A percentile compares a stretch with the other conserved stretches of the same genome.
These are phyloP conservation scores for Starmerella lactis-condensi DNA, from an alignment of 805 yeast genomes.

Conservation along the genomic window DNA sequence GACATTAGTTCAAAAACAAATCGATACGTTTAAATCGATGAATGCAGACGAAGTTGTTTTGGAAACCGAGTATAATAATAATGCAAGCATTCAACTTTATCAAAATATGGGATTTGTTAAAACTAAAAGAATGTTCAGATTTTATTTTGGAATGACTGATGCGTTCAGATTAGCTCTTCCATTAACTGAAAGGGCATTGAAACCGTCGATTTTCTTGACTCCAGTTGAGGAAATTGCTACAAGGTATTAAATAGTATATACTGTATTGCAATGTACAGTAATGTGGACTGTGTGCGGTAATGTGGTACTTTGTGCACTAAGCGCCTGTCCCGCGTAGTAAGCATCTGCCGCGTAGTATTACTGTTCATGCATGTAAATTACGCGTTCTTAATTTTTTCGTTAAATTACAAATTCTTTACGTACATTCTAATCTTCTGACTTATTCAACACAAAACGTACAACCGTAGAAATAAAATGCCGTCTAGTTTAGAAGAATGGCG, in stretches of 20 bases:
- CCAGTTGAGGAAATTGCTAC: slow-evolving; percentile 1
- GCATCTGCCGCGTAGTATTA: too few species aligned
- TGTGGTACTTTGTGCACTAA: too few species aligned
- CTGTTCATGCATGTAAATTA: too few species aligned
- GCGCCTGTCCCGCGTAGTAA: too few species aligned
- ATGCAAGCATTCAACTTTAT: slow-evolving; percentile 48
- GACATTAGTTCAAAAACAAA: slow-evolving; percentile 40
- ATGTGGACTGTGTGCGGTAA: background rate
- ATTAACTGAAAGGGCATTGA: slow-evolving; percentile 38
- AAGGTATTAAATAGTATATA: too few species aligned
- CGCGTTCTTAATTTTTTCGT: too few species aligned
- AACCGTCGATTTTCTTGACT: slow-evolving; percentile 18
- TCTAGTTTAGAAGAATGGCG: slow-evolving; percentile 12
- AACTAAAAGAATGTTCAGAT: slow-evolving; percentile 59
- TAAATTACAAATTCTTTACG: too few species aligned
- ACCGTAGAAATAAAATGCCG: too few species aligned
- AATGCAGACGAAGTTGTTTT: slow-evolving; percentile 78
- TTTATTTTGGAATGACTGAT: slow-evolving; percentile 82
- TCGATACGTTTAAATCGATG: slow-evolving; percentile 43
- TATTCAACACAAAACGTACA: too few species aligned
- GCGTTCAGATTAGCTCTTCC: slow-evolving; percentile 80
- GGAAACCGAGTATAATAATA: slow-evolving; percentile 77
- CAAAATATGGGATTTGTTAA: slow-evolving; percentile 61
- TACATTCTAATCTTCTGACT: too few species aligned
- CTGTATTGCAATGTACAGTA: background rate